Evolutionary conservation across 2,329 filamentous ascomycete genomes (phyloP).

Genomic region (Colletotrichum tropicale): DNA sequence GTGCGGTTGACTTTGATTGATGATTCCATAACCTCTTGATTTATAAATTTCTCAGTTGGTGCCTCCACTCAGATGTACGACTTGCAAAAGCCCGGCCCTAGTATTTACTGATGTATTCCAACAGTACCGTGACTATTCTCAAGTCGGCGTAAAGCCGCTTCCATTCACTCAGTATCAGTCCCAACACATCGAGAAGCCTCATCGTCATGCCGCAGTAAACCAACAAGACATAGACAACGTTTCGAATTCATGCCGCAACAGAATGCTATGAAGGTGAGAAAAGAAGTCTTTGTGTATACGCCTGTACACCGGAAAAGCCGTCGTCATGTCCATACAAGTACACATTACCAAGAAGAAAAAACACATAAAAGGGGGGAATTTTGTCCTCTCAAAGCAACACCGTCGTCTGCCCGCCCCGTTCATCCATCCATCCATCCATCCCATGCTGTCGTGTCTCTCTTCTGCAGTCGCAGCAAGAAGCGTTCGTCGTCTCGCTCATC

Average conservation of each 20-base stretch:
- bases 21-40: neutral
- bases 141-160: neutral
- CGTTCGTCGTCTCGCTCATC: neutral
- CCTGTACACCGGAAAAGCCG: slow-evolving; percentile 13
- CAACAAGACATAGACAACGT: neutral
- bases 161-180: neutral
- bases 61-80: neutral
- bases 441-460: neutral
- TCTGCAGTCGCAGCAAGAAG: neutral
- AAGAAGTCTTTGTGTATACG: slow-evolving; percentile 8
- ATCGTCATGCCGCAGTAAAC: neutral
- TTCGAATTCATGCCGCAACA: neutral
- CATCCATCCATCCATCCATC: neutral
- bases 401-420: neutral
- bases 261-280: neutral
- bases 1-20: neutral
- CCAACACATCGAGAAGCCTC: neutral
- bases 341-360: slow-evolving; percentile 6
- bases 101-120: neutral
- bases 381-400: neutral
- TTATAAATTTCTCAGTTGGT: neutral
- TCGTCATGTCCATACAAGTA: slow-evolving; percentile 18
- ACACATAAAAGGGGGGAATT: neutral
- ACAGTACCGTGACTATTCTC: neutral
- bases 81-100: neutral